Percentiles rank a stretch among this genome's conserved stretches.
These are phyloP conservation scores for Verticillium albo-atrum DNA, from an alignment of 2,329 filamentous ascomycete species.

Conservation along the genomic window DNA sequence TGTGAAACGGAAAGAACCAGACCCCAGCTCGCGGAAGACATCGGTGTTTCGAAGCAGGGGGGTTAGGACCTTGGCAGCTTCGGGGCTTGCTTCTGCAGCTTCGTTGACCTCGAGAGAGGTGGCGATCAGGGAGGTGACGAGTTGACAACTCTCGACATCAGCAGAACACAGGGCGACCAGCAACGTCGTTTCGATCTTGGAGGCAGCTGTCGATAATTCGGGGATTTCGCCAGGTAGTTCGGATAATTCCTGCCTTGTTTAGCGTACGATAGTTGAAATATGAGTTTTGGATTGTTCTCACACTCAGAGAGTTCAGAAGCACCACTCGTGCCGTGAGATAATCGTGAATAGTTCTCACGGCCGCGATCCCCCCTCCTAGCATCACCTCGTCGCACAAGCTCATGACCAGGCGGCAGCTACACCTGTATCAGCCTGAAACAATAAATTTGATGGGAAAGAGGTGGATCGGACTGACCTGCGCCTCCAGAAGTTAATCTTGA, in stretches of 20 bases:
- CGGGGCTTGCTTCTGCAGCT: conserved; percentile 46
- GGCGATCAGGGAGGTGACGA: conserved; percentile 58
- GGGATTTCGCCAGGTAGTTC: conserved; percentile 49
- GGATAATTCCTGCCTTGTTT: conserved; percentile 43
- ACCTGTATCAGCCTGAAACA: conserved; percentile 9
- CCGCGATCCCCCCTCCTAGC: conserved; percentile 35
- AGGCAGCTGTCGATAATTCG: conserved; percentile 47
- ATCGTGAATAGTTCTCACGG: conserved; percentile 44
- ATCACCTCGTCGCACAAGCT: conserved; percentile 45
- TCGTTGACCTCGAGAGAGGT: conserved; percentile 59
- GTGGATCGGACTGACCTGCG: conserved; percentile 39
- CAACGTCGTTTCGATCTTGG: conserved; percentile 57
- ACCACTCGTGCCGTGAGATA: conserved; percentile 53
- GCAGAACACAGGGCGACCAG: conserved; percentile 61
- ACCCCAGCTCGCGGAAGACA: conserved; percentile 58
- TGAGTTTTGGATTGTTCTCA: conserved; percentile 25
- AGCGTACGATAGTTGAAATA: background rate
- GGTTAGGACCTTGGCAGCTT: conserved; percentile 44
- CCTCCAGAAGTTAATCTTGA: conserved; percentile 46
- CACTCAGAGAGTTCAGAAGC: conserved; percentile 45
- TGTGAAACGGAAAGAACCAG: conserved; percentile 61
- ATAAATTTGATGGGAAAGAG: background rate
- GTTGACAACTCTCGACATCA: conserved; percentile 60
- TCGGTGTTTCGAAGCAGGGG: conserved; percentile 57
- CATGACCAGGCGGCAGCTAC: conserved; percentile 37